Percentiles rank a stretch among this genome's conserved stretches.
Conservation (phyloP, 2,329 filamentous ascomycete genomes). For the Emericellopsis cladophorae region DNA sequence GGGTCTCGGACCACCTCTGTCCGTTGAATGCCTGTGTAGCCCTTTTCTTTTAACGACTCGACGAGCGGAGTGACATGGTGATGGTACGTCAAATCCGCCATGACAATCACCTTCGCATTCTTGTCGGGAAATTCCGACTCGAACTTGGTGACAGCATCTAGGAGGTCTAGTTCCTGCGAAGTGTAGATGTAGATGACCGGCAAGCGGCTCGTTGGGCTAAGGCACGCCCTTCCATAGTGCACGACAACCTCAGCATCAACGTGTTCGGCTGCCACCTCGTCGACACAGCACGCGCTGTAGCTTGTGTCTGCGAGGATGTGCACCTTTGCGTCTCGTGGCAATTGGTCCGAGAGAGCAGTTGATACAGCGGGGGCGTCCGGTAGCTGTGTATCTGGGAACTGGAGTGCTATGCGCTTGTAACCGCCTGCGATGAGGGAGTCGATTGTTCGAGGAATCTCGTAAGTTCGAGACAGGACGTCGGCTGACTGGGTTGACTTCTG, state of each 20-base stretch:
- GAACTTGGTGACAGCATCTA: conserved; percentile 46
- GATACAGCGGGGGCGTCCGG: conserved; percentile 73
- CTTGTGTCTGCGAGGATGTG: conserved; percentile 92
- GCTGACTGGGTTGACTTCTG: conserved; percentile 30
- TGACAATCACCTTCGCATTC: conserved; percentile 56
- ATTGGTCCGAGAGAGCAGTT: conserved; percentile 29
- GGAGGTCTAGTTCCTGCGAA: conserved; percentile 51
- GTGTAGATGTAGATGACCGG: conserved; percentile 92
- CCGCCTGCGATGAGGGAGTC: conserved; percentile 57
- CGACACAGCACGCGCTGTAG: conserved; percentile 93
- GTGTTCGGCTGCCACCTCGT: conserved; percentile 93
- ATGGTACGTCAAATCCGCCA: conserved; percentile 83
- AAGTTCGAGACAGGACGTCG: conserved; percentile 61
- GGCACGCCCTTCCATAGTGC: conserved; percentile 85
- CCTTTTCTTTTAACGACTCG: conserved; percentile 37
- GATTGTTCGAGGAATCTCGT: conserved; percentile 76
- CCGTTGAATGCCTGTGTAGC: conserved; percentile 58
- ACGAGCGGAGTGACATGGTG: conserved; percentile 55
- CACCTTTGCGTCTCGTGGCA: conserved; percentile 28
- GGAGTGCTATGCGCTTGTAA: conserved; percentile 74
- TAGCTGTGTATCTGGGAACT: conserved; percentile 92
- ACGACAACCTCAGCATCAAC: conserved; percentile 82
- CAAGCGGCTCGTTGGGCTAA: conserved; percentile 77
- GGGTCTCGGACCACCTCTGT: conserved; percentile 70
- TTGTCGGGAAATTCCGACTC: conserved; percentile 53